Base-by-base conservation (phyloP, 2,329 filamentous ascomycete genomes). In the Hypoxylon sp. region DNA sequence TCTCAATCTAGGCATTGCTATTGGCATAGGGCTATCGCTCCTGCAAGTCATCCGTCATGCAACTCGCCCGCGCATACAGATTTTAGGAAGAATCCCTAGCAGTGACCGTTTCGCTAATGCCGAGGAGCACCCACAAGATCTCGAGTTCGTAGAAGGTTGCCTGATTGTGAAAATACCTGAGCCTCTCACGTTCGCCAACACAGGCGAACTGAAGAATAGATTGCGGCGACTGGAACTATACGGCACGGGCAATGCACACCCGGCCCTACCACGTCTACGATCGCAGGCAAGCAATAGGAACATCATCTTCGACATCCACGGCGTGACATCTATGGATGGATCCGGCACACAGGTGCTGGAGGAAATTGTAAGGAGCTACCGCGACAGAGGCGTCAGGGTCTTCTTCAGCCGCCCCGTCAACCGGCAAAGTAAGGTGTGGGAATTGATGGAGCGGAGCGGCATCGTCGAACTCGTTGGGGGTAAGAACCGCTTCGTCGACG, bases 111-210 rank as follows among this genome's bases (percentile, higher is more conserved):
- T 97, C 72, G 92, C 94, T 68, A 97, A 96, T 71, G 93, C 94
- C 1, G 94, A 89, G 71, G 81, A 89, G 0, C 86, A 91, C 58
- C 86, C 89, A 0, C 88, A 90, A 46, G 84, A 85, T 26, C 83
- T 98, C 2, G 94, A 98, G 75, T 94, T 97, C 72, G 86, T 97
- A 55, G 94, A 97, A 68, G 92, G 94, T 15, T 96, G 92, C 64
- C 82, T 99, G 8, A 97, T 99, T 63, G 93, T 98, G 72, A 98
- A 98, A 82, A 98, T 99, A 57, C 94, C 95, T 0, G 95, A 99
- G 75, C 95, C 95, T 0, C 82, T 99, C 52, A 98, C 94, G 0
- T 99, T 99, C 76, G 94, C 94, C 73, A 99, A 99, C 76, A 98
- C 95, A 0, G 95, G 94, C 48, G 92, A 95, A 70, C 82, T 99